A percentile compares a stretch with the other conserved stretches of the same genome.
These are phyloP conservation scores for Adansonia grandidieri DNA, from an alignment of 441 rosid species.

Conservation along the genomic window DNA sequence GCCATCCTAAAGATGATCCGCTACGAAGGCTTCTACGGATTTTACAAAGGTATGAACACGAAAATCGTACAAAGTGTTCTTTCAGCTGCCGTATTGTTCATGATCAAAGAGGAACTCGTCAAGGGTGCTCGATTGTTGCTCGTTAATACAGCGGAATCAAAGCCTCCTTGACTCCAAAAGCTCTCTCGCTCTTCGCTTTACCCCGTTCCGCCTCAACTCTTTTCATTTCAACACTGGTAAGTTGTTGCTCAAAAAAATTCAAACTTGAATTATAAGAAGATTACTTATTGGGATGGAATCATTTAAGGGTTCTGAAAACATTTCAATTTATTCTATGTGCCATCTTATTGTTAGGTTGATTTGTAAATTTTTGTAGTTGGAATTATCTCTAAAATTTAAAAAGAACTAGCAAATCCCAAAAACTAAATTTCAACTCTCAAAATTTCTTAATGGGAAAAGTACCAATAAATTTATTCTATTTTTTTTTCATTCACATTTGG, in stretches of 20 bases:
- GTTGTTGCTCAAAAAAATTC: constrained; percentile 5
- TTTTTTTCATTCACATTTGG: too few relatives aligned
- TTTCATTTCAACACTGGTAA: neutral
- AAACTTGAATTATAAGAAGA: neutral
- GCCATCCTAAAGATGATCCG: constrained; percentile 78
- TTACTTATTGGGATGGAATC: too few relatives aligned
- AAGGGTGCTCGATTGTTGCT: constrained; percentile 67
- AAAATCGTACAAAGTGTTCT: constrained; percentile 90
- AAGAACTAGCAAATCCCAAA: too few relatives aligned
- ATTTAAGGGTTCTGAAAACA: neutral
- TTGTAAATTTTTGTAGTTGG: too few relatives aligned
- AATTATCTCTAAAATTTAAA: too few relatives aligned
- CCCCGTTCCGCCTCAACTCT: neutral
- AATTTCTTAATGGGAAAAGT: too few relatives aligned
- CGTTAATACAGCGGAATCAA: constrained; percentile 40
- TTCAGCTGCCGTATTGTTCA: constrained; percentile 85
- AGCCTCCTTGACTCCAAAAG: constrained; percentile 41
- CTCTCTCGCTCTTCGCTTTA: neutral
- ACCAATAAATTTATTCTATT: too few relatives aligned
- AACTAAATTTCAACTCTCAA: too few relatives aligned
- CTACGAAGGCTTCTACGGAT: constrained; percentile 54
- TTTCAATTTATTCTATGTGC: neutral
- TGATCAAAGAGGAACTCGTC: constrained; percentile 90
- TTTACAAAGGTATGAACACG: constrained; percentile 95
- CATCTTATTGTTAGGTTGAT: too few relatives aligned